Evolutionary conservation across 257 asterid genomes (phyloP).

Genomic region (Penstemon barbatus): DNA sequence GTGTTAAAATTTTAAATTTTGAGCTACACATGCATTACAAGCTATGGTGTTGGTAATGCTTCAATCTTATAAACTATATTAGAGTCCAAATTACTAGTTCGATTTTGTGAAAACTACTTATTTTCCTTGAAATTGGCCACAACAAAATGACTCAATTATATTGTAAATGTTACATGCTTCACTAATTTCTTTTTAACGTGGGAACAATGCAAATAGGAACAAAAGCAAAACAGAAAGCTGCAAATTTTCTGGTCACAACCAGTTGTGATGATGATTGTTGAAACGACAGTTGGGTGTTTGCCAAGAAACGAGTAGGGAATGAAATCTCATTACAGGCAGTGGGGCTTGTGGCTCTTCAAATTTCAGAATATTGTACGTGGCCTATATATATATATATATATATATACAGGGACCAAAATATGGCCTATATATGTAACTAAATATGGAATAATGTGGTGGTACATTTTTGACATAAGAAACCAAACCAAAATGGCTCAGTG

Average conservation of each 20-base stretch:
- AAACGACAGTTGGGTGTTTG: slow-evolving; percentile 17
- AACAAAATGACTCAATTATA: too few species aligned
- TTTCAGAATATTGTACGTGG: neutral
- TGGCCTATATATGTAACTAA: neutral
- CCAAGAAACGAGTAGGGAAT: neutral
- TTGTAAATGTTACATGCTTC: neutral
- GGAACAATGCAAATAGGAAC: neutral
- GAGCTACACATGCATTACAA: too few species aligned
- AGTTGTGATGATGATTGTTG: slow-evolving; percentile 6
- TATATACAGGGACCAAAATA: neutral
- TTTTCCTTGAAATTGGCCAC: too few species aligned
- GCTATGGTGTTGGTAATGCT: too few species aligned
- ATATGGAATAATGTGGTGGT: neutral
- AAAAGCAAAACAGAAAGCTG: slow-evolving; percentile 1
- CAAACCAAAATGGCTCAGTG: neutral
- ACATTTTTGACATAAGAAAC: neutral
- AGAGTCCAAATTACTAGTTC: too few species aligned
- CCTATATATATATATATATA: too few species aligned
- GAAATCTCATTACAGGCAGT: neutral
- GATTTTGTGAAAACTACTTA: too few species aligned
- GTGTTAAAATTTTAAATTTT: too few species aligned
- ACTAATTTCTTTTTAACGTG: neutral
- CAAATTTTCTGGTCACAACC: neutral
- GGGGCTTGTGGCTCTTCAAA: neutral
- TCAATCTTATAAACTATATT: too few species aligned